Evolutionary conservation across 1,139 yeast genomes (phyloP).

Genomic region (Maudiozyma humilis): DNA sequence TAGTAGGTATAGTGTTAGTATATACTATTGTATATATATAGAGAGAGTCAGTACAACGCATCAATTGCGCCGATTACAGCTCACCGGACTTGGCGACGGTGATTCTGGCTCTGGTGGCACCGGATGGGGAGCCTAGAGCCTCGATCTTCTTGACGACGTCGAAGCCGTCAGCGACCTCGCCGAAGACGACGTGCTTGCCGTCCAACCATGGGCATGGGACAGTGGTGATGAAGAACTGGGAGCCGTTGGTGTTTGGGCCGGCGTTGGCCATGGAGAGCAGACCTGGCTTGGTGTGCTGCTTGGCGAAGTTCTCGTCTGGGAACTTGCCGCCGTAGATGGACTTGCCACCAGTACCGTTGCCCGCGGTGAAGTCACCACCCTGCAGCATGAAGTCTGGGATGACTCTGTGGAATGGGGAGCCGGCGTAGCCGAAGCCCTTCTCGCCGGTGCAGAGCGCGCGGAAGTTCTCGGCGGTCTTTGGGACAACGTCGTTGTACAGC

Average conservation of each 20-base stretch:
- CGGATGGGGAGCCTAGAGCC: constrained; percentile 72
- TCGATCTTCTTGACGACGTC: constrained; percentile 91
- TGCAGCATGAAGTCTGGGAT: constrained; percentile 98
- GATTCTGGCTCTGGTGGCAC: constrained; percentile 73
- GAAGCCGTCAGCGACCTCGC: constrained; percentile 87
- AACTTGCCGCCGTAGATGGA: constrained; percentile 95
- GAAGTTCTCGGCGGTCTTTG: constrained; percentile 98
- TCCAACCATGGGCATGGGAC: constrained; percentile 95
- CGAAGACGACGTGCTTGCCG: constrained; percentile 98
- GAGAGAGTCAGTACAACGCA: too few species aligned
- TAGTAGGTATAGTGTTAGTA: not conserved
- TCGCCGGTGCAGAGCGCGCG: constrained; percentile 95
- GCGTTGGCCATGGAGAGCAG: constrained; percentile 98
- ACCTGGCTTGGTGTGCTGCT: constrained; percentile 87
- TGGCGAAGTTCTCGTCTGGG: constrained; percentile 88
- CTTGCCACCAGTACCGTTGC: constrained; percentile 97
- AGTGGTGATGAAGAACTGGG: constrained; percentile 97
- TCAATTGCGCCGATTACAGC: constrained; percentile 39
- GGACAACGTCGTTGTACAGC: constrained; percentile 88
- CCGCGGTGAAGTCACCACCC: constrained; percentile 97
- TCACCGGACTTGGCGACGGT: constrained; percentile 81
- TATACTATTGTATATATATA: not conserved
- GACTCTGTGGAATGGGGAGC: constrained; percentile 95
- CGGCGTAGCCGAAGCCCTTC: constrained; percentile 91
- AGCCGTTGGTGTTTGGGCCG: constrained; percentile 99